These are phyloP conservation scores for Ogataea nonfermentans DNA, from an alignment of 805 yeast genomes.

Conservation along the genomic window DNA sequence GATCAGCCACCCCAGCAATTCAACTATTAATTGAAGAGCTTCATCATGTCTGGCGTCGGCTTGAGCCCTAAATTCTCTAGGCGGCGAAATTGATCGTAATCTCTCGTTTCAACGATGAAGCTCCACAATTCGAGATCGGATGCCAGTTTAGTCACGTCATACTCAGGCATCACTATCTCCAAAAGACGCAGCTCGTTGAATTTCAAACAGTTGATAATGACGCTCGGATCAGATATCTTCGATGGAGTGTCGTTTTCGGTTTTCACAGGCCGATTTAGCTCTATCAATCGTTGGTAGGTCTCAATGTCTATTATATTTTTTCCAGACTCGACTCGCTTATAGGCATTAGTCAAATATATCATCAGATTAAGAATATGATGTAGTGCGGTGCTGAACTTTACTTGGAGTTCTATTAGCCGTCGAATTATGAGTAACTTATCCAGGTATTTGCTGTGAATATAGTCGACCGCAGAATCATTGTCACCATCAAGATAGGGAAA, in stretches of 20 bases:
- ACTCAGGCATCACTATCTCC: conserved; percentile 7
- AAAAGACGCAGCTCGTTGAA: conserved; percentile 10
- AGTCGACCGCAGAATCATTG: conserved; percentile 15
- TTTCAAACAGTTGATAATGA: conserved; percentile 12
- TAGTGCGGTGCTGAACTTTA: conserved; percentile 3
- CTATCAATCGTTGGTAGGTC: conserved; percentile 5
- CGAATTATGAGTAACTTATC: conserved; percentile 18
- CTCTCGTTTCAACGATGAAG: conserved; percentile 16
- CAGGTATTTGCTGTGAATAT: conserved; percentile 10
- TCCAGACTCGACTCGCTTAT: not conserved
- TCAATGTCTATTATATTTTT: conserved; percentile 2
- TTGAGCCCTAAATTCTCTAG: conserved; percentile 16
- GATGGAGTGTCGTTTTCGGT: conserved; percentile 2
- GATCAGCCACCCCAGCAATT: conserved; percentile 14
- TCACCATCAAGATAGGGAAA: conserved; percentile 19
- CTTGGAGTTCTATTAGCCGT: conserved; percentile 6
- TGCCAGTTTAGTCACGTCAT: conserved; percentile 9
- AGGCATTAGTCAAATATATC: conserved; percentile 9
- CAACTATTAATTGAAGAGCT: conserved; percentile 9
- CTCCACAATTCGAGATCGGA: conserved; percentile 22
- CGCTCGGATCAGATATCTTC: conserved; percentile 7
- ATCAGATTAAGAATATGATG: conserved; percentile 13
- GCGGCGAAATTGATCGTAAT: conserved; percentile 13
- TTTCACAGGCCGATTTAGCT: conserved; percentile 1
- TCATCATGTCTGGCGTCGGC: conserved; percentile 16